Evolutionary conservation across 208 protist species (phyloP).

Genomic region (Leptomonas seymouri): DNA sequence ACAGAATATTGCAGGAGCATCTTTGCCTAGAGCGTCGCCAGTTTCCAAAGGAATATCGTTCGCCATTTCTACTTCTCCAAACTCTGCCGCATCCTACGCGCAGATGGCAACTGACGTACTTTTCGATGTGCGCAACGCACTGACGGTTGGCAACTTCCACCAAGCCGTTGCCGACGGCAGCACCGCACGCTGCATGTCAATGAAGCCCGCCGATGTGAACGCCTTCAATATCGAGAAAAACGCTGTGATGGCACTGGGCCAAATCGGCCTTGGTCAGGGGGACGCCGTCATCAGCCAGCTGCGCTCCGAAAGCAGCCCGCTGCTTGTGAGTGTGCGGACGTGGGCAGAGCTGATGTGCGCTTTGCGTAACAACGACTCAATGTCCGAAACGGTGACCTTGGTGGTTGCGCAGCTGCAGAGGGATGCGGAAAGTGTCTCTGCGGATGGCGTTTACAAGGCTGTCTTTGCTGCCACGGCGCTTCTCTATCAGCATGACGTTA

Average conservation of each 20-base stretch:
- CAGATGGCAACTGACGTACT: constrained; percentile 73
- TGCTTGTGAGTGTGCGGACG: constrained; percentile 50
- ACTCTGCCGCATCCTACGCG: background rate
- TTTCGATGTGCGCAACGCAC: constrained; percentile 84
- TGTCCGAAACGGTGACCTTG: constrained; percentile 12
- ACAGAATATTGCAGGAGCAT: too few species aligned
- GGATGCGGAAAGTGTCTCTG: constrained; percentile 38
- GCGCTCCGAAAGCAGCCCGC: constrained; percentile 47
- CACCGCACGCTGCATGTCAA: constrained; percentile 34
- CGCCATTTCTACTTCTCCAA: too few species aligned
- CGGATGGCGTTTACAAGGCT: constrained; percentile 35
- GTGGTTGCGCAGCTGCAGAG: constrained; percentile 37
- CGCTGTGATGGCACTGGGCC: constrained; percentile 59
- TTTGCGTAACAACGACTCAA: constrained; percentile 19
- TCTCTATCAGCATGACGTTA: constrained; percentile 44
- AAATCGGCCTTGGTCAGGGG: constrained; percentile 78
- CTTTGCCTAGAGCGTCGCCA: too few species aligned
- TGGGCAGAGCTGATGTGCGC: constrained; percentile 60
- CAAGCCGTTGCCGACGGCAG: constrained; percentile 77
- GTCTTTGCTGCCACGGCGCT: constrained; percentile 61
- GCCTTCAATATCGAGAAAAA: constrained; percentile 76
- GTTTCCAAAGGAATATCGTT: too few species aligned
- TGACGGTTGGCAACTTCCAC: constrained; percentile 88
- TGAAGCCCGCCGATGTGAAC: constrained; percentile 53
- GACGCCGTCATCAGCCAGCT: constrained; percentile 71